These are phyloP conservation scores for Canna indica DNA, from an alignment of 176 grass and related monocot species.

Conservation along the genomic window DNA sequence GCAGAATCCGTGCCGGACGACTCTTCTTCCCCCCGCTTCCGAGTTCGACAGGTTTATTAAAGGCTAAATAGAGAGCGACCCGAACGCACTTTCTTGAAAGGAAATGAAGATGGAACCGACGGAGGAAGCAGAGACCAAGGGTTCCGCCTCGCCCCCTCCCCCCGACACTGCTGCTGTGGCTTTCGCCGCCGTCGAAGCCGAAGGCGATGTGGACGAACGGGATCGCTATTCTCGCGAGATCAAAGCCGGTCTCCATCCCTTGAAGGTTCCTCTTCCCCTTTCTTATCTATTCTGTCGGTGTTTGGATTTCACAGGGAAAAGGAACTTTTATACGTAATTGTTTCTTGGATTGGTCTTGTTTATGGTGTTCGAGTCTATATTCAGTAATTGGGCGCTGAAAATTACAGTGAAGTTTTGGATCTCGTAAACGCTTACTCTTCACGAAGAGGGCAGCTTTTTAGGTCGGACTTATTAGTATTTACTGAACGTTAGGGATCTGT, in stretches of 20 bases:
- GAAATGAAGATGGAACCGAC: slow-evolving; percentile 4
- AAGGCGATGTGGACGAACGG: slow-evolving; percentile 39
- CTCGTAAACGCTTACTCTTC: no score
- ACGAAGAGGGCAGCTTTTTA: background rate
- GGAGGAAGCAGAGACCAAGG: slow-evolving; percentile 12
- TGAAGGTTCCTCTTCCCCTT: slow-evolving; percentile 43
- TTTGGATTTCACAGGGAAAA: background rate
- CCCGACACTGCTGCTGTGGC: slow-evolving; percentile 8
- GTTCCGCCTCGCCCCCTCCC: slow-evolving; percentile 1
- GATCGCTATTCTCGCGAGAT: slow-evolving; percentile 71
- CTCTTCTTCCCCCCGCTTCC: no score
- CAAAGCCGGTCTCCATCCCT: slow-evolving; percentile 75
- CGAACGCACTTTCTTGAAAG: no score
- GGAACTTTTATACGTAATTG: no score
- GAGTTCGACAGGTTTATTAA: no score
- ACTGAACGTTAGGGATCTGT: background rate
- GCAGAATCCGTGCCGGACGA: no score
- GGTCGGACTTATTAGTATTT: background rate
- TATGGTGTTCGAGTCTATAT: background rate
- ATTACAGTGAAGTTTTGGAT: background rate
- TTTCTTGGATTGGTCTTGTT: background rate
- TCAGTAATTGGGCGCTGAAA: background rate
- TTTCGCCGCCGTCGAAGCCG: slow-evolving; percentile 15
- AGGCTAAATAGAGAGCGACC: no score
- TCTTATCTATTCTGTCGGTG: background rate